Evolutionary conservation across 1,284 basidiomycete species (phyloP).

Genomic region (Malassezia sp.): DNA sequence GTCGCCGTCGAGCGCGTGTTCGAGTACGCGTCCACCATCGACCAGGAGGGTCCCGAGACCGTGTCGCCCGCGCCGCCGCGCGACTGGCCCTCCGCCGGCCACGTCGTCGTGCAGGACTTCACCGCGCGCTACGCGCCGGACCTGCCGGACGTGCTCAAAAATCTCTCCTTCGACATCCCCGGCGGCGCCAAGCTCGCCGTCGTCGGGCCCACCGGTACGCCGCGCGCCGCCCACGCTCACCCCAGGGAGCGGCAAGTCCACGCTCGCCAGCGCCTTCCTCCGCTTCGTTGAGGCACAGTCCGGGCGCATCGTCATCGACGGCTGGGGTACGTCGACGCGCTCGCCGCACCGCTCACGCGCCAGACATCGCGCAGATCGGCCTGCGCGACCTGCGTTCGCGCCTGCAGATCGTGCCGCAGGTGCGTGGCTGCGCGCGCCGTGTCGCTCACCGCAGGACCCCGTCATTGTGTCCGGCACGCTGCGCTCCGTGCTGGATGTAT

Average conservation of each 20-base stretch:
- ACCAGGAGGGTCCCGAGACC: constrained; percentile 49
- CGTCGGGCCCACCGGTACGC: constrained; percentile 59
- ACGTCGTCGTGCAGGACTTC: constrained; percentile 49
- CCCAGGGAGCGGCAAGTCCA: constrained; percentile 47
- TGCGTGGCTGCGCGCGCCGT: too few species aligned
- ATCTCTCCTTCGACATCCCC: constrained; percentile 50
- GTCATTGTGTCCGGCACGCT: constrained; percentile 37
- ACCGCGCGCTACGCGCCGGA: constrained; percentile 50
- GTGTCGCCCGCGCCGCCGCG: constrained; percentile 47
- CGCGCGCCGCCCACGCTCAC: too few species aligned
- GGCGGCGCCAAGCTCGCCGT: constrained; percentile 75
- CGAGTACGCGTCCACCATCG: constrained; percentile 45
- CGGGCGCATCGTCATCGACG: constrained; percentile 33
- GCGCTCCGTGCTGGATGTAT: constrained; percentile 29
- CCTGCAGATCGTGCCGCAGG: constrained; percentile 52
- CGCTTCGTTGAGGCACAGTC: constrained; percentile 28
- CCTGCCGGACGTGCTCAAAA: constrained; percentile 50
- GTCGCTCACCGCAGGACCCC: too few species aligned
- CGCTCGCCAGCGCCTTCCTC: constrained; percentile 30
- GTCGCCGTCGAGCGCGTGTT: constrained; percentile 49
- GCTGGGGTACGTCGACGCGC: too few species aligned
- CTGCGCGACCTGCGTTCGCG: constrained; percentile 50
- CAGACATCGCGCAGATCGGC: constrained; percentile 50
- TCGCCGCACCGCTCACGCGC: too few species aligned
- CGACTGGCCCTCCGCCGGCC: constrained; percentile 50